These are phyloP conservation scores for Nicotiana tabacum DNA, from an alignment of 257 asterid species.

Conservation along the genomic window DNA sequence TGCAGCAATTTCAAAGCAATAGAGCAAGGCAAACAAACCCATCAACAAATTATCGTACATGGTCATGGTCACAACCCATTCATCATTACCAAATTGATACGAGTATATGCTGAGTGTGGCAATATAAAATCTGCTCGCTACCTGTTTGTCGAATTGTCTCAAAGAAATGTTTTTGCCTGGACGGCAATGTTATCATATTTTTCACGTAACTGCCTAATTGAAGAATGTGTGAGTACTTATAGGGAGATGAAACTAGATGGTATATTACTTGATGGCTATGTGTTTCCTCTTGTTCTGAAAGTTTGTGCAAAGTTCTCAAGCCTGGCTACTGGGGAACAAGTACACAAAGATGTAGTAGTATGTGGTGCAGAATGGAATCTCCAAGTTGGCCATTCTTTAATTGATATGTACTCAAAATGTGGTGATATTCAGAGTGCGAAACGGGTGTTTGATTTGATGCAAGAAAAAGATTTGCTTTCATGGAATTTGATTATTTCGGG, in stretches of 20 bases:
- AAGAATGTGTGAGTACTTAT: slow-evolving; percentile 23
- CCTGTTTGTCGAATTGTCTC: slow-evolving; percentile 32
- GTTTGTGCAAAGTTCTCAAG: slow-evolving; percentile 12
- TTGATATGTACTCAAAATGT: slow-evolving; percentile 37
- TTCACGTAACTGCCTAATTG: slow-evolving; percentile 22
- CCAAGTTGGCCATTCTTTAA: slow-evolving; percentile 31
- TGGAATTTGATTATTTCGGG: slow-evolving; percentile 38
- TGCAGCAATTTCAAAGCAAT: slow-evolving; percentile 23
- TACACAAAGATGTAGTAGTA: slow-evolving; percentile 31
- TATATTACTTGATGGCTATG: slow-evolving; percentile 29
- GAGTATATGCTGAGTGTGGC: slow-evolving; percentile 21
- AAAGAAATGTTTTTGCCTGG: slow-evolving; percentile 37
- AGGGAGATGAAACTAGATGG: slow-evolving; percentile 28
- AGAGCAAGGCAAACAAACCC: slow-evolving; percentile 26
- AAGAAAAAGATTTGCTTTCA: slow-evolving; percentile 25
- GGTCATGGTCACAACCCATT: slow-evolving; percentile 17
- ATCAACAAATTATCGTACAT: slow-evolving; percentile 24
- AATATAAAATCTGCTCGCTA: slow-evolving; percentile 18
- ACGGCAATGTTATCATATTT: slow-evolving; percentile 30
- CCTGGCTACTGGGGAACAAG: slow-evolving; percentile 22
- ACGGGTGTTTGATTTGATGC: slow-evolving; percentile 28
- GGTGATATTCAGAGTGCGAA: slow-evolving; percentile 26
- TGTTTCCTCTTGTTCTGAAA: slow-evolving; percentile 31
- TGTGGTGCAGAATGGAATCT: slow-evolving; percentile 24
- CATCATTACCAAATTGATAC: slow-evolving; percentile 29